Base-by-base conservation (phyloP, 805 yeast species). In the Wickerhamiella slavikovae region DNA sequence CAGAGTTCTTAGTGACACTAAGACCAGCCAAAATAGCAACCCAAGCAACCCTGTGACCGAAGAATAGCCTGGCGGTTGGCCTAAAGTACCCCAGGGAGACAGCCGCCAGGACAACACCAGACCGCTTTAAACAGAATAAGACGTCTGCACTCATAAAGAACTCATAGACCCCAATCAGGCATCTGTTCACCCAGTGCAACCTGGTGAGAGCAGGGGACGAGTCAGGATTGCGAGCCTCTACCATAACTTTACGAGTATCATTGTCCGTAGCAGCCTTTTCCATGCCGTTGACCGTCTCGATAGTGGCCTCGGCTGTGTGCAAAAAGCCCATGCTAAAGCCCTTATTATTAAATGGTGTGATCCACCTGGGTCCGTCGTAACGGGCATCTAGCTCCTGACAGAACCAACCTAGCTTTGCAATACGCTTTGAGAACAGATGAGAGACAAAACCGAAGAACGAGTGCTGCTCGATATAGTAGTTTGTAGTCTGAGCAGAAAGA, bases 1-100 rank as follows among this genome's bases (percentile, higher is more conserved):
- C 55, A 5, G 52, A 44, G 22, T 42, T 42, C 5, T 44, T 41
- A 1, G 47, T 35, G 3, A 43, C 36, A 3, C 53, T 47, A 31
- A 52, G 30, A 2, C 43, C 38, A 0, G 48, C 38, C 40, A 51
- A 38, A 15, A 52, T 44, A 3, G 46, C 39, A 2, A 37, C 47
- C 57, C 57, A 52, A 11, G 47, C 34, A 2, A 42, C 32, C 3
- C 45, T 33, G 27, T 41, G 29, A 3, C 30, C 24, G 22, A 42
- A 45, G 16, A 40, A 42, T 36, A 38, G 39, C 8, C 31, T 29
- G 2, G 46, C 42, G 1, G 49, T 43, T 1, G 45, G 25, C 14
- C 41, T 34, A 27, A 36, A 34, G 29, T 43, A 44, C 19, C 41
- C 40, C 1, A 54, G 52, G 6, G 42, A 32, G 3, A 47, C 32